Base-by-base conservation (phyloP, 306 rosid genomes). In the Lagenaria siceraria region DNA sequence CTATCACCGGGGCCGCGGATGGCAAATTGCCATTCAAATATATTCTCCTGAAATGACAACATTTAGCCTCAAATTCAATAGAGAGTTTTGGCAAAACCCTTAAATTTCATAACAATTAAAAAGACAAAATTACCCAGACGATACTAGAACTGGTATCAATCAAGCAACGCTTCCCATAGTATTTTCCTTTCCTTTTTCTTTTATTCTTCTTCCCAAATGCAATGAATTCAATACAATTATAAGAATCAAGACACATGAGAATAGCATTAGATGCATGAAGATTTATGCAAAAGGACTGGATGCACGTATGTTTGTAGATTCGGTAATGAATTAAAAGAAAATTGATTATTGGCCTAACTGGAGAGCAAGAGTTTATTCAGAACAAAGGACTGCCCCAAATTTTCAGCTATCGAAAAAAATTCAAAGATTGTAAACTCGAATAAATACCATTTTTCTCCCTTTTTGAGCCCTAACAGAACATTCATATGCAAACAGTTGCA, bases 1-100 rank as follows among this genome's bases (percentile, higher is more conserved):
- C 86, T 78, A 36, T 89, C 98, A 62, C 74, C 5, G 10, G 97
- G 90, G 1, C 98, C 97, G 74, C 90, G 83, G 68, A 93, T 88
- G 9, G 98, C 97, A 84, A 93, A 93, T 86, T 93, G 96, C 97
- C 98, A 93, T 84, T 93, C 97, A 81, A 95, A 95, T 77, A 95
- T 89, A 61, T 95, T 92, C 84, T 95, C 99, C 99, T 95, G 87
- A 29, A 82, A 40, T 33, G 25, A 64, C 76, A 76, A 51, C 18
- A 33, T 63, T 49, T 11, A 83, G 25, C 46, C 29, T 14, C 13
- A 19, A 18, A 46, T 19, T 77, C 38, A 43, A 3, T 3, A 43
- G 38, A 31, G 10, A 18, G 38, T 10, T 43, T 69, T 46, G n/a
- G 10, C 29, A 66, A 48, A 71, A 78, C 24, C 59, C 49, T 10